A percentile compares a stretch with the other conserved stretches of the same genome.
phyloP scores from a whole-genome alignment of 23 red algal species.

The Pyropia haitanensis region DNA sequence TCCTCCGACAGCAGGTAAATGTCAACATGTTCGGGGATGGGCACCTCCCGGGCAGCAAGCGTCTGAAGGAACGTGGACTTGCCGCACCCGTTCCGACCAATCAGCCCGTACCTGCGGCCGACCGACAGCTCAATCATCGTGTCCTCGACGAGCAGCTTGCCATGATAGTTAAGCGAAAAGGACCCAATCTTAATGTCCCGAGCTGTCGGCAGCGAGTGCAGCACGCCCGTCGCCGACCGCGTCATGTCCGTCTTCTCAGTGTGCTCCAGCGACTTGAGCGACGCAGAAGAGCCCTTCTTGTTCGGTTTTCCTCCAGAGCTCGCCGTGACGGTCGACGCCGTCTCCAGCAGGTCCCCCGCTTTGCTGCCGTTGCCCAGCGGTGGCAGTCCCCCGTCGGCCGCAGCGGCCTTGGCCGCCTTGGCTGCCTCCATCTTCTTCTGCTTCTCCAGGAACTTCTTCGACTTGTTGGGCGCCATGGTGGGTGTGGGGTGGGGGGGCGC shows the following conservation, averaged over 20 bases:
- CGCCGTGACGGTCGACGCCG: background rate
- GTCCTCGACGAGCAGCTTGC: constrained; percentile 74
- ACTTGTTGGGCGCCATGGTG: constrained; percentile 83
- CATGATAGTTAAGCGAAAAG: constrained; percentile 58
- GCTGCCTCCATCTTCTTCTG: constrained; percentile 37
- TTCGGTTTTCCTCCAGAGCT: background rate
- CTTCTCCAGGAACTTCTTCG: constrained; percentile 60
- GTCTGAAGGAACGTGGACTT: constrained; percentile 82
- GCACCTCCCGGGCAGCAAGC: constrained; percentile 61
- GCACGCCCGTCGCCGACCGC: constrained; percentile 38
- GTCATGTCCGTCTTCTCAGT: constrained; percentile 27
- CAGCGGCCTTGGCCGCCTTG: constrained; percentile 23
- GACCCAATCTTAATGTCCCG: constrained; percentile 71
- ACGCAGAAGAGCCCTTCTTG: too few relatives aligned
- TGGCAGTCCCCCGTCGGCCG: background rate
- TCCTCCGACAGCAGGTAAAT: constrained; percentile 72
- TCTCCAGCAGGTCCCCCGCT: constrained; percentile 7
- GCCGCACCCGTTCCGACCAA: constrained; percentile 83
- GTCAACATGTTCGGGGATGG: constrained; percentile 84
- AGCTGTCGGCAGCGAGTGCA: constrained; percentile 49
- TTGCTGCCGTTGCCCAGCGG: constrained; percentile 2
- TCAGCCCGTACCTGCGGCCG: constrained; percentile 79
- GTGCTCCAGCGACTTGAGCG: constrained; percentile 1
- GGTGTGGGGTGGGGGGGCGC: background rate
- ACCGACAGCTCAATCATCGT: constrained; percentile 74